Conservation (phyloP, 441 rosid genomes). For the Aleurites moluccanus region DNA sequence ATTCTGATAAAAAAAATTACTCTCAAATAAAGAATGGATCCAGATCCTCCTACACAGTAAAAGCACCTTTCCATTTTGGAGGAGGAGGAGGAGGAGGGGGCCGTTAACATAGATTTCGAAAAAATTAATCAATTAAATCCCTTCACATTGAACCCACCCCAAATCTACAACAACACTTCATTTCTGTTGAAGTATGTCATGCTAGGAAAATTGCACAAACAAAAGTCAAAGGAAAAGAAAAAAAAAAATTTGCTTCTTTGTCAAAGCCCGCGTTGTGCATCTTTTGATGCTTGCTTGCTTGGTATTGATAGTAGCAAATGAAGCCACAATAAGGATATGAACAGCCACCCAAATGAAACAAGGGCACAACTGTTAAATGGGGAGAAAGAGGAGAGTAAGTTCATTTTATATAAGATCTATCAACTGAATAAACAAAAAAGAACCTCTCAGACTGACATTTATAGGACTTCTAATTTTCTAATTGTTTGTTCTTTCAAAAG, state of each 20-base stretch:
- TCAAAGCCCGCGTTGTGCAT: constrained; percentile 12
- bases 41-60: constrained; percentile 13
- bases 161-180: constrained; percentile 20
- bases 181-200: constrained; percentile 33
- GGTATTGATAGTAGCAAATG: not conserved
- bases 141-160: constrained; percentile 13
- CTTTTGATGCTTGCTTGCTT: constrained; percentile 10
- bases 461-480: not conserved
- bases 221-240: not conserved
- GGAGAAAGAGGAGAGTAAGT: not conserved
- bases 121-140: constrained; percentile 4
- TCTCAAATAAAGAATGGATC: constrained; percentile 10
- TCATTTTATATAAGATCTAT: not conserved
- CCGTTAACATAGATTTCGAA: not conserved
- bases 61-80: constrained; percentile 20
- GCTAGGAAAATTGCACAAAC: constrained; percentile 21
- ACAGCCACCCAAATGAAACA: constrained; percentile 18
- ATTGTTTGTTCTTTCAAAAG: not conserved
- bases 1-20: constrained; percentile 8
- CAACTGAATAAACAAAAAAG: no score
- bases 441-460: not conserved
- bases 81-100: no score
- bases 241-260: constrained; percentile 20
- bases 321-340: constrained; percentile 11
- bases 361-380: constrained; percentile 9